Percentiles rank a stretch among this genome's conserved stretches.
Conservation (phyloP, 768 basidiomycete genomes). For the Suillus paluster region DNA sequence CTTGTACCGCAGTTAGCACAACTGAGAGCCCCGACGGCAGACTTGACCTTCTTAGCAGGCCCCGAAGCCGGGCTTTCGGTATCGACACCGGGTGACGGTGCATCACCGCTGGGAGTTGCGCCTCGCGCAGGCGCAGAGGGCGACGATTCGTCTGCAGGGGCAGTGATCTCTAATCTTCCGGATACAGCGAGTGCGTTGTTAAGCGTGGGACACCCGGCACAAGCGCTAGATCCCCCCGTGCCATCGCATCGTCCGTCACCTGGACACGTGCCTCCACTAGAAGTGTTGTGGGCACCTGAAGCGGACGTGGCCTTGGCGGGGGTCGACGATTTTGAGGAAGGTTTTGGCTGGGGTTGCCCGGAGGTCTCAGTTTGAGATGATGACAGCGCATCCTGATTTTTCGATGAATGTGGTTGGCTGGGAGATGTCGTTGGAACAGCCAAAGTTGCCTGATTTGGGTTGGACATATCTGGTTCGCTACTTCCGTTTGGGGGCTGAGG, state of each 20-base stretch:
- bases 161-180: constrained; percentile 44
- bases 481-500: constrained; percentile 38
- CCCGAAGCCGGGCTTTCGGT: constrained; percentile 30
- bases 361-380: constrained; percentile 31
- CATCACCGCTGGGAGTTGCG: constrained; percentile 36
- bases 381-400: constrained; percentile 33
- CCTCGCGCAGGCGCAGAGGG: constrained; percentile 19
- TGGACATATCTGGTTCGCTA: constrained; percentile 40
- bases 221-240: constrained; percentile 91
- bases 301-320: constrained; percentile 31
- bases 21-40: constrained; percentile 71
- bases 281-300: constrained; percentile 36
- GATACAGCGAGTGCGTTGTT: constrained; percentile 76
- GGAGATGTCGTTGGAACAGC: constrained; percentile 27
- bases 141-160: constrained; percentile 24
- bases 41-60: constrained; percentile 37
- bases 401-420: constrained; percentile 34
- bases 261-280: constrained; percentile 80
- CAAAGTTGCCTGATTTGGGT: constrained; percentile 39
- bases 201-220: constrained; percentile 95
- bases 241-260: constrained; percentile 99
- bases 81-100: constrained; percentile 38
- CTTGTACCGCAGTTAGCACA: constrained; percentile 91
- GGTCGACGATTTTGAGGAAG: constrained; percentile 27
- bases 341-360: constrained; percentile 30